Percentiles rank a stretch among this genome's conserved stretches.
These are phyloP conservation scores for Buddleja alternifolia DNA, from an alignment of 257 asterid genomes.

Conservation along the genomic window DNA sequence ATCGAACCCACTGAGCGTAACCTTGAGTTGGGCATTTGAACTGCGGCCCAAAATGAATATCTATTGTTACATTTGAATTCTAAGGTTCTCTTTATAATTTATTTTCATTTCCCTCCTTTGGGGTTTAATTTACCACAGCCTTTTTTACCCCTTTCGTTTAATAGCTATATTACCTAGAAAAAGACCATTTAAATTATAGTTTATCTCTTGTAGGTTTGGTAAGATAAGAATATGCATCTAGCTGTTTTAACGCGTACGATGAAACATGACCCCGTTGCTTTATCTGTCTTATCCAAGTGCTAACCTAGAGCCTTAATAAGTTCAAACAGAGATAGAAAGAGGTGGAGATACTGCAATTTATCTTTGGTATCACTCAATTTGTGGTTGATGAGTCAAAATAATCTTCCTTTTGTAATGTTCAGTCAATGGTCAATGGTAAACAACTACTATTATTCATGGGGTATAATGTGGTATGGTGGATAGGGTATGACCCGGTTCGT, in stretches of 20 bases:
- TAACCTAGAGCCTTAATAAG: background rate
- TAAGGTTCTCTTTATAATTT: too few relatives aligned
- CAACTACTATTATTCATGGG: too few relatives aligned
- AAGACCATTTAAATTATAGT: background rate
- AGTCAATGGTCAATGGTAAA: too few relatives aligned
- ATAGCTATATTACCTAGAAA: background rate
- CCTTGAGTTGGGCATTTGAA: too few relatives aligned
- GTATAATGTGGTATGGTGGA: too few relatives aligned
- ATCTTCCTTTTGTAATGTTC: too few relatives aligned
- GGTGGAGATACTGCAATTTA: background rate
- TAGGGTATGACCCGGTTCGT: too few relatives aligned
- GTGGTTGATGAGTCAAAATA: too few relatives aligned
- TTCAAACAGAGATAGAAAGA: background rate
- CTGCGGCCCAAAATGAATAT: too few relatives aligned
- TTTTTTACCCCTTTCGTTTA: background rate
- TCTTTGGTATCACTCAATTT: background rate
- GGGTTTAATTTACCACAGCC: background rate
- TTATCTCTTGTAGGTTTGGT: background rate
- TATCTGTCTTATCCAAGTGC: background rate
- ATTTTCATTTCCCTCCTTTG: too few relatives aligned
- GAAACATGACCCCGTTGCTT: background rate
- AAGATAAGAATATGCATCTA: background rate
- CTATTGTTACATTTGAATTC: too few relatives aligned
- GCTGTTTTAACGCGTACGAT: background rate
- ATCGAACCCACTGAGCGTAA: too few relatives aligned